These are phyloP conservation scores for Hydnomerulius pinastri DNA, from an alignment of 768 basidiomycete species.

Conservation along the genomic window DNA sequence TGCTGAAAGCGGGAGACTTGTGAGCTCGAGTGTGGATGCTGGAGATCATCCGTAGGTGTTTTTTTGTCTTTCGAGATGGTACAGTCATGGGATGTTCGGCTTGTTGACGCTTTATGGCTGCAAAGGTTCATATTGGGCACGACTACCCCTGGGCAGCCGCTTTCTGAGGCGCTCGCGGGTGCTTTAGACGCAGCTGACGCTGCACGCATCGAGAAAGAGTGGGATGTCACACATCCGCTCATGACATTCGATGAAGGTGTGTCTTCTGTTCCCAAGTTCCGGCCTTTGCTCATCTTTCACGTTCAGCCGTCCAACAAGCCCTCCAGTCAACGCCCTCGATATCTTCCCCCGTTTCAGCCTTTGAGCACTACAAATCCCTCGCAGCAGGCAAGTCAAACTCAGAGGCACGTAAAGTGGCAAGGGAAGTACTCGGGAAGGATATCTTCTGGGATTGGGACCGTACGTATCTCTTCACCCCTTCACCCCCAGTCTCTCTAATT, in stretches of 20 bases:
- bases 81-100: constrained; percentile 3
- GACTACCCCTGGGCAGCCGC: constrained; percentile 45
- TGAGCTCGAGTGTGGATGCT: constrained; percentile 81
- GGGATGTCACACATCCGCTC: constrained; percentile 68
- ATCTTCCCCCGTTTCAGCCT: constrained; percentile 42
- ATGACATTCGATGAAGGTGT: constrained; percentile 85
- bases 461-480: constrained; percentile 37
- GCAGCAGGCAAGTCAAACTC: constrained; percentile 67
- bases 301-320: constrained; percentile 25
- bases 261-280: constrained; percentile 48
- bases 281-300: constrained; percentile 1
- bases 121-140: constrained; percentile 69
- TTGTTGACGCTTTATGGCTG: constrained; percentile 3
- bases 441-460: constrained; percentile 92
- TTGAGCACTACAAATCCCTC: constrained; percentile 58
- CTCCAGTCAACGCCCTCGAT: constrained; percentile 19
- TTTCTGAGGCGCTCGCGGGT: constrained; percentile 69
- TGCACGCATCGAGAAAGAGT: constrained; percentile 72
- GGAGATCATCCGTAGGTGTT: constrained; percentile 64
- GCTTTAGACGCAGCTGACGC: constrained; percentile 70
- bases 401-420: constrained; percentile 73
- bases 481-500: background rate
- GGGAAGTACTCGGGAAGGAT: constrained; percentile 59
- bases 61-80: constrained; percentile 13
- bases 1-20: constrained; percentile 81